A percentile compares a stretch with the other conserved stretches of the same genome.
phyloP scores from a whole-genome alignment of 164 flowering plant species.

The Chimonanthus praecox region DNA sequence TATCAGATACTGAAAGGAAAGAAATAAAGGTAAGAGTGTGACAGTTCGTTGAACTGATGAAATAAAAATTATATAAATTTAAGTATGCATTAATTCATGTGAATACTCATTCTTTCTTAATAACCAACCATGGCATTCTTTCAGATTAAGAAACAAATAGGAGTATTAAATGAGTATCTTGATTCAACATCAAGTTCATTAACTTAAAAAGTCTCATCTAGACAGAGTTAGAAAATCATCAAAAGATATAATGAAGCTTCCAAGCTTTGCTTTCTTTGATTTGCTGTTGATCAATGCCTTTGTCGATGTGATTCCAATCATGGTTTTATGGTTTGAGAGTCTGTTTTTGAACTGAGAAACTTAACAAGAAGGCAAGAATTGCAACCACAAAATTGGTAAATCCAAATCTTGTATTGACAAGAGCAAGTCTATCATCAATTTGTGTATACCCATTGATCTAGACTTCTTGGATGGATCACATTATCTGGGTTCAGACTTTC shows the following conservation, averaged over 20 bases:
- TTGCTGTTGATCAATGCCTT: neutral
- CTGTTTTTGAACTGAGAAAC: neutral
- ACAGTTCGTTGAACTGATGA: conserved; percentile 2
- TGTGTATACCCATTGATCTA: neutral
- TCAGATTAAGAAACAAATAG: conserved; percentile 2
- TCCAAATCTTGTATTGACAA: neutral
- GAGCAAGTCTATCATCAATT: neutral
- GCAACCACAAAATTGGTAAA: neutral
- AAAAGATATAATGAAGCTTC: too few species aligned
- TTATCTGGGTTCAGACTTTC: neutral
- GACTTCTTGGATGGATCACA: neutral
- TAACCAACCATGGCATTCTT: neutral
- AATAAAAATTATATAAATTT: neutral
- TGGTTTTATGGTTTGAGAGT: neutral
- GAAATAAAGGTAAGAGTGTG: conserved; percentile 1
- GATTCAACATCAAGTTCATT: neutral
- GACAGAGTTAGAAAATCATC: neutral
- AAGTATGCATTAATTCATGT: conserved; percentile 1
- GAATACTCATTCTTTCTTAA: conserved; percentile 4
- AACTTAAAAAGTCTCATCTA: neutral
- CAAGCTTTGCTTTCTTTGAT: too few species aligned
- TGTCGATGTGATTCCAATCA: neutral
- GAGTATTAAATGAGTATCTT: neutral
- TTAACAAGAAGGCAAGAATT: neutral
- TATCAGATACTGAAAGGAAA: neutral